Conservation (phyloP, 2,329 filamentous ascomycete genomes). For the Aspergillus novoparasiticus region DNA sequence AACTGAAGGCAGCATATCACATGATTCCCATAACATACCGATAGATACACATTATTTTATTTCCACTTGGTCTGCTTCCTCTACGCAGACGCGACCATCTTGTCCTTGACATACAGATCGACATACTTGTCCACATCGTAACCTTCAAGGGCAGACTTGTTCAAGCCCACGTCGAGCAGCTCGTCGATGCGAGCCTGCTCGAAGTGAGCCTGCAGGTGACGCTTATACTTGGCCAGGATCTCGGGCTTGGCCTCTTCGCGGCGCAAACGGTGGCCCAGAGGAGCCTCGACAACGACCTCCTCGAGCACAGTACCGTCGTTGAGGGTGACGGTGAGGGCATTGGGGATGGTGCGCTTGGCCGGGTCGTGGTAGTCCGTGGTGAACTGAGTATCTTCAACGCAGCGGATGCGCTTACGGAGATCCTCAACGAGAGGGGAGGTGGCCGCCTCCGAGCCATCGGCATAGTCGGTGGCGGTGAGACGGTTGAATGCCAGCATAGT, state of each 20-base stretch:
- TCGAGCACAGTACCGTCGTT: slow-evolving; percentile 91
- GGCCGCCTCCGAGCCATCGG: slow-evolving; percentile 88
- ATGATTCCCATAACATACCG: slow-evolving; percentile 5
- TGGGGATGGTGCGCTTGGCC: slow-evolving; percentile 90
- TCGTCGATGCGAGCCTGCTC: slow-evolving; percentile 74
- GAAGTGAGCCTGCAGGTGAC: slow-evolving; percentile 85
- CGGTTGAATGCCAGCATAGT: slow-evolving; percentile 96
- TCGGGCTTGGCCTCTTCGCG: slow-evolving; percentile 97
- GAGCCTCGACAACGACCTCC: slow-evolving; percentile 90
- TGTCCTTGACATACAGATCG: slow-evolving; percentile 72
- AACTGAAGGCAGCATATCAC: background rate
- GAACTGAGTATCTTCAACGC: slow-evolving; percentile 94
- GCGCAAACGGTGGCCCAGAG: slow-evolving; percentile 85
- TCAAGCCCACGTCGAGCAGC: slow-evolving; percentile 77
- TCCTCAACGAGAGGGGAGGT: slow-evolving; percentile 87
- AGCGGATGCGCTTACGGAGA: slow-evolving; percentile 89
- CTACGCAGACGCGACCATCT: slow-evolving; percentile 38
- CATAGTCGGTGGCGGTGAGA: slow-evolving; percentile 90
- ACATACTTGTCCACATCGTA: slow-evolving; percentile 92
- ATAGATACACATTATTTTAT: slow-evolving; percentile 1
- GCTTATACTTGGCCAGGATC: slow-evolving; percentile 93
- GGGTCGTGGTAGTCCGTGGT: slow-evolving; percentile 96
- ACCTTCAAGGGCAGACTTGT: slow-evolving; percentile 73
- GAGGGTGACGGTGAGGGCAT: slow-evolving; percentile 90
- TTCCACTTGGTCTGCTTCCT: background rate